Conservation (phyloP, 306 rosid genomes). For the Ziziphus jujuba region DNA sequence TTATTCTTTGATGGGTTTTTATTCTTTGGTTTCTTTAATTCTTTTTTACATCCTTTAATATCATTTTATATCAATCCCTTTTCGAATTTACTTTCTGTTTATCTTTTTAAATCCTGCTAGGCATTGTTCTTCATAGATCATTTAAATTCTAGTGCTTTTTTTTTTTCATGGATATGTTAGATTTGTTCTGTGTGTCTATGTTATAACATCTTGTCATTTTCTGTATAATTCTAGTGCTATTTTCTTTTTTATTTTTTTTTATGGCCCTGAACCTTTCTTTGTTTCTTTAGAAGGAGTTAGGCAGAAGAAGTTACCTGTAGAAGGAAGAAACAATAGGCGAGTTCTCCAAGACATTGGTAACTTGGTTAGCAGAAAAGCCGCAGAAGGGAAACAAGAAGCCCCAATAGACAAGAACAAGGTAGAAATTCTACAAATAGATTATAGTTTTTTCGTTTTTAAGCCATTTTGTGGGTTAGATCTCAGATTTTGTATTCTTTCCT, state of each 20-base stretch:
- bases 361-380: conserved; percentile 45
- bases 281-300: conserved; percentile 49
- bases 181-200: neutral
- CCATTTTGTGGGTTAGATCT: neutral
- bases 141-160: no score
- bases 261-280: neutral
- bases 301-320: conserved; percentile 48
- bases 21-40: neutral
- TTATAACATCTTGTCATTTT: neutral
- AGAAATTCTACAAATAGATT: neutral
- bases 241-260: neutral
- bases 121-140: no score
- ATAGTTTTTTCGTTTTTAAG: neutral
- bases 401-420: conserved; percentile 62
- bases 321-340: conserved; percentile 66
- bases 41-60: neutral
- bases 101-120: no score
- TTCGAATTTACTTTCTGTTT: no score
- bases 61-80: neutral
- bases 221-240: neutral
- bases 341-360: conserved; percentile 81
- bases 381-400: conserved; percentile 40
- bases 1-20: neutral
- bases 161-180: neutral
- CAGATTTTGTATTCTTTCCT: neutral